These are phyloP conservation scores for Pachysolen tannophilus DNA, from an alignment of 805 yeast species.

Conservation along the genomic window DNA sequence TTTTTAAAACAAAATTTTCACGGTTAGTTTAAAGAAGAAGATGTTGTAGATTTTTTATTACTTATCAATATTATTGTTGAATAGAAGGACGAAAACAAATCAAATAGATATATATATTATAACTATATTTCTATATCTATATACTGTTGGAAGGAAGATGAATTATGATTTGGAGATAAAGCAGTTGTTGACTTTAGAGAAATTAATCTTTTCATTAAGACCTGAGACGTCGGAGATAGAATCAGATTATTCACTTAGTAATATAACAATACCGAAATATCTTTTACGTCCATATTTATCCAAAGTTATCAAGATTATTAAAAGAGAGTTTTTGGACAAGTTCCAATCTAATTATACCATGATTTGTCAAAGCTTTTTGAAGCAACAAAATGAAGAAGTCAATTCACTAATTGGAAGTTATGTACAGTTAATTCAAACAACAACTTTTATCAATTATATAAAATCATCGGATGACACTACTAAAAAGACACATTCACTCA, in stretches of 20 bases:
- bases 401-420: slow-evolving; percentile 5
- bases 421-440: slow-evolving; percentile 2
- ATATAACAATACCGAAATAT: neutral
- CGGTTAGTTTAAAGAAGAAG: neutral
- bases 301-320: neutral
- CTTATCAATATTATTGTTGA: neutral
- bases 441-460: slow-evolving; percentile 1
- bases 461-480: neutral
- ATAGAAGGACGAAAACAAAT: neutral
- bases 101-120: neutral
- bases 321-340: slow-evolving; percentile 4
- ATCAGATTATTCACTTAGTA: neutral
- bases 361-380: slow-evolving; percentile 4
- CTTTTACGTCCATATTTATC: slow-evolving; percentile 1
- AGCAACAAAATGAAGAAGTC: neutral
- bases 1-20: neutral
- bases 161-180: slow-evolving; percentile 2
- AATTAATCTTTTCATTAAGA: neutral
- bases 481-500: neutral
- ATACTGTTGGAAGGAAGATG: slow-evolving; percentile 3
- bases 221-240: neutral
- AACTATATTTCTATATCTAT: too few species aligned
- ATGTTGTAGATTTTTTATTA: neutral
- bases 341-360: slow-evolving; percentile 3
- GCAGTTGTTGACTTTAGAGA: slow-evolving; percentile 2